Evolutionary conservation across 1,284 basidiomycete genomes (phyloP).

Genomic region (Golubevia sp.): DNA sequence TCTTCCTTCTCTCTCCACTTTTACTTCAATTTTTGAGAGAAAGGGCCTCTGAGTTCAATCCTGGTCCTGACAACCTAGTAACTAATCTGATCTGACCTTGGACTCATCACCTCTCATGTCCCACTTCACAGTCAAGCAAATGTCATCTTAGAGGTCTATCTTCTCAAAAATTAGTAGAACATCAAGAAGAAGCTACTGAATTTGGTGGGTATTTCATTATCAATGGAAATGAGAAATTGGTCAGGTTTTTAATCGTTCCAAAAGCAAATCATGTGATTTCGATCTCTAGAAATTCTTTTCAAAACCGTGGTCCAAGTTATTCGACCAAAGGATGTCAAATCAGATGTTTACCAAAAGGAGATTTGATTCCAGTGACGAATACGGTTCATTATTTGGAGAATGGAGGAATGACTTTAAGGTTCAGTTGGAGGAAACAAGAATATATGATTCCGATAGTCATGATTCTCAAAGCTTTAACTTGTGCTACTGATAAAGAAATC

Average conservation of each 20-base stretch:
- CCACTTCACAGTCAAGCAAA: constrained; percentile 36
- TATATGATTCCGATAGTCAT: constrained; percentile 61
- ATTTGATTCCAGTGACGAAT: constrained; percentile 56
- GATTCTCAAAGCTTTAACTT: constrained; percentile 59
- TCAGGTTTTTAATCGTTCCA: constrained; percentile 57
- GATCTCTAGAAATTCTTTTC: constrained; percentile 53
- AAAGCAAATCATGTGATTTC: constrained; percentile 56
- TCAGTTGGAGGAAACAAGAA: constrained; percentile 61
- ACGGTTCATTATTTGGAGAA: constrained; percentile 60
- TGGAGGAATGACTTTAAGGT: constrained; percentile 55
- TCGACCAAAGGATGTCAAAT: constrained; percentile 53
- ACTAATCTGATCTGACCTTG: no score
- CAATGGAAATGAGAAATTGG: constrained; percentile 60
- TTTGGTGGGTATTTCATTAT: constrained; percentile 60
- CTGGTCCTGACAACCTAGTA: no score
- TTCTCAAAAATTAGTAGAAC: constrained; percentile 45
- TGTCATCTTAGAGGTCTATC: constrained; percentile 53
- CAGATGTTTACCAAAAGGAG: constrained; percentile 50
- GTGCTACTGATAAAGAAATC: constrained; percentile 60
- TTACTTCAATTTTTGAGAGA: neutral
- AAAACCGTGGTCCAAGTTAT: constrained; percentile 56
- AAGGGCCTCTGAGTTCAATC: neutral
- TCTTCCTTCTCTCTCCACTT: neutral
- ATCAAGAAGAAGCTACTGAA: constrained; percentile 57
- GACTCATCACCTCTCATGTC: neutral